Evolutionary conservation across 2,329 filamentous ascomycete species (phyloP).

Genomic region (Diplodia sapinea): DNA sequence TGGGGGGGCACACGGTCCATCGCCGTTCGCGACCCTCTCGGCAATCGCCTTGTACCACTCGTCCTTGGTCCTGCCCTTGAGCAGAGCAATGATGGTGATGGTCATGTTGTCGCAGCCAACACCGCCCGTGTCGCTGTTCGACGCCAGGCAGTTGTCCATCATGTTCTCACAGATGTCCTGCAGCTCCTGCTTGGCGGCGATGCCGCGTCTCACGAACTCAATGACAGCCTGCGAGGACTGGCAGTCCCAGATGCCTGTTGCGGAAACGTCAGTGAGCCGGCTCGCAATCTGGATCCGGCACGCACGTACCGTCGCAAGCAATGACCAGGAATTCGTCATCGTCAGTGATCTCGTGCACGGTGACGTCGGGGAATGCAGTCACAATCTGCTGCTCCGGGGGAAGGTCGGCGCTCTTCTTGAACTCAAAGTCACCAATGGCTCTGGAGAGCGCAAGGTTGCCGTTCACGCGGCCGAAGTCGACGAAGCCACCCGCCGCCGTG

Average conservation of each 20-base stretch:
- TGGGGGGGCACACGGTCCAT: slow-evolving; percentile 96
- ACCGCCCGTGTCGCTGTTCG: slow-evolving; percentile 96
- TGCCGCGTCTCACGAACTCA: slow-evolving; percentile 94
- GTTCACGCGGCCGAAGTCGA: slow-evolving; percentile 98
- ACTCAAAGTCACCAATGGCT: slow-evolving; percentile 98
- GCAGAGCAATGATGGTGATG: slow-evolving; percentile 87
- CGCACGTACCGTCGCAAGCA: slow-evolving; percentile 49
- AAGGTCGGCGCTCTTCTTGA: slow-evolving; percentile 98
- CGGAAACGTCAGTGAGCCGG: slow-evolving; percentile 2
- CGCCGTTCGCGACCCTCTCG: slow-evolving; percentile 91
- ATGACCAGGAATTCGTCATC: slow-evolving; percentile 83
- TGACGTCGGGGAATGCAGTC: slow-evolving; percentile 93
- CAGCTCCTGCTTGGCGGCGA: slow-evolving; percentile 93
- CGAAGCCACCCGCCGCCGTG: slow-evolving; percentile 92
- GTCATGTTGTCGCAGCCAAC: slow-evolving; percentile 99
- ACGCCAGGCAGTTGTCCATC: slow-evolving; percentile 99
- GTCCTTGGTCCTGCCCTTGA: slow-evolving; percentile 91
- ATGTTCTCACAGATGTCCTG: slow-evolving; percentile 98
- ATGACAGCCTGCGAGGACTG: slow-evolving; percentile 97
- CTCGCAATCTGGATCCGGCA: slow-evolving; percentile 33
- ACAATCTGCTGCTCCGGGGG: slow-evolving; percentile 99
- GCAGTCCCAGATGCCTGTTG: slow-evolving; percentile 96
- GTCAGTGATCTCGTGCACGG: slow-evolving; percentile 84
- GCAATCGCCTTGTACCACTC: slow-evolving; percentile 98
- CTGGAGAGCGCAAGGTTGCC: slow-evolving; percentile 95